Conservation (phyloP, 495 filamentous ascomycete genomes). For the Penicillium simplicissimum region DNA sequence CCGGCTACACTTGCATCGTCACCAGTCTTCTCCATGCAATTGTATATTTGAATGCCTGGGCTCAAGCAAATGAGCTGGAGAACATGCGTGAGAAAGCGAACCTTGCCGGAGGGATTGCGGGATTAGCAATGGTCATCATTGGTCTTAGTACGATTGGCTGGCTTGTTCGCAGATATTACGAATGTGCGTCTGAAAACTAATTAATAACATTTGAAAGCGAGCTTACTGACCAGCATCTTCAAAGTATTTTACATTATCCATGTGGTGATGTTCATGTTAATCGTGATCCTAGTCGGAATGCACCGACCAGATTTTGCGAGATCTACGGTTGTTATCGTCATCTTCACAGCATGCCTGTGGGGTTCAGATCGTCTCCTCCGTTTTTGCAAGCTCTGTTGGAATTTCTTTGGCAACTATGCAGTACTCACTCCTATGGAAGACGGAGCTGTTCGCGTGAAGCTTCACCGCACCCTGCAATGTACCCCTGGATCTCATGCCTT, state of each 20-base stretch:
- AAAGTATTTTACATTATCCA: conserved; percentile 57
- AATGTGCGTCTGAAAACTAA: conserved; percentile 25
- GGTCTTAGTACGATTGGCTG: conserved; percentile 28
- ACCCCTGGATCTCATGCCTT: conserved; percentile 61
- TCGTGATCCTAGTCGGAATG: conserved; percentile 50
- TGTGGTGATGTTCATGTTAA: conserved; percentile 50
- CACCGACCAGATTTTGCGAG: conserved; percentile 50
- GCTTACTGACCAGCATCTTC: not conserved
- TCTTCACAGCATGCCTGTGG: conserved; percentile 52
- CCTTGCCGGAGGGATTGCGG: conserved; percentile 48
- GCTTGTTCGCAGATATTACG: conserved; percentile 48
- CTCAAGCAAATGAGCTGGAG: conserved; percentile 25
- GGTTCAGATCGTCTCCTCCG: conserved; percentile 53
- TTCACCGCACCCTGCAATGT: conserved; percentile 47
- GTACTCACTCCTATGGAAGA: conserved; percentile 55
- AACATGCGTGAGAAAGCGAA: conserved; percentile 34
- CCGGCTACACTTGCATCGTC: conserved; percentile 55
- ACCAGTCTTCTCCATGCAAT: conserved; percentile 45
- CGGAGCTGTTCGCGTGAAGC: conserved; percentile 55
- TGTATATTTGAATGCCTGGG: conserved; percentile 41
- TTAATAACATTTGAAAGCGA: not conserved
- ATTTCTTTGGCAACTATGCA: conserved; percentile 53
- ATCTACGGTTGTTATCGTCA: conserved; percentile 42
- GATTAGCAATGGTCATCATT: conserved; percentile 49
- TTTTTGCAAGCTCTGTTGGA: conserved; percentile 43